A percentile compares a stretch with the other conserved stretches of the same genome.
phyloP scores from a whole-genome alignment of 306 rosid genomes.

The Abrus pulchellus region DNA sequence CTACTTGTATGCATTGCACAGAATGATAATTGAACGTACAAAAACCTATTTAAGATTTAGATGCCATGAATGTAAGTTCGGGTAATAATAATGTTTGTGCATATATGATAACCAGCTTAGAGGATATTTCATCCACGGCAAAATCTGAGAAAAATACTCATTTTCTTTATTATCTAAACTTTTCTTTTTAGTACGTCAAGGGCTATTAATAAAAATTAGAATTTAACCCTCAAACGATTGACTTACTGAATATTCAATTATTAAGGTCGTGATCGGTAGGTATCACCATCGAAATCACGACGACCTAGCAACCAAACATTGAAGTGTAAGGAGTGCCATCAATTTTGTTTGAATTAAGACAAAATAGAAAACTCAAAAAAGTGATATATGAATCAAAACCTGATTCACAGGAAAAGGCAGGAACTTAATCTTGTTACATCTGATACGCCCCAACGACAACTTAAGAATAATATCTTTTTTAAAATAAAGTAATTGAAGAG shows the following conservation, averaged over 20 bases:
- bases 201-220: not conserved
- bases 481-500: no score
- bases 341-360: no score
- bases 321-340: no score
- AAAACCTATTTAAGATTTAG: slow-evolving; percentile 17
- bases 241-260: not conserved
- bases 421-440: no score
- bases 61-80: slow-evolving; percentile 39
- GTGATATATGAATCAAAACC: no score
- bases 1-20: slow-evolving; percentile 34
- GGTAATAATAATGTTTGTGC: slow-evolving; percentile 15
- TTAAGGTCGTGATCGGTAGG: no score
- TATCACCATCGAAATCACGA: no score
- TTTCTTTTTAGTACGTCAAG: not conserved
- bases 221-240: not conserved
- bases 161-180: not conserved
- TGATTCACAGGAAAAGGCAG: no score
- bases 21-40: slow-evolving; percentile 32
- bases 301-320: no score
- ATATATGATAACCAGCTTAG: not conserved
- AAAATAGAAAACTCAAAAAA: no score
- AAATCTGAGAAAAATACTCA: not conserved
- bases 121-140: slow-evolving; percentile 3
- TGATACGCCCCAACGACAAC: no score
- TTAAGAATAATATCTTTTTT: no score